Evolutionary conservation across 768 basidiomycete genomes (phyloP).

Genomic region (Suillus hirtellus): DNA sequence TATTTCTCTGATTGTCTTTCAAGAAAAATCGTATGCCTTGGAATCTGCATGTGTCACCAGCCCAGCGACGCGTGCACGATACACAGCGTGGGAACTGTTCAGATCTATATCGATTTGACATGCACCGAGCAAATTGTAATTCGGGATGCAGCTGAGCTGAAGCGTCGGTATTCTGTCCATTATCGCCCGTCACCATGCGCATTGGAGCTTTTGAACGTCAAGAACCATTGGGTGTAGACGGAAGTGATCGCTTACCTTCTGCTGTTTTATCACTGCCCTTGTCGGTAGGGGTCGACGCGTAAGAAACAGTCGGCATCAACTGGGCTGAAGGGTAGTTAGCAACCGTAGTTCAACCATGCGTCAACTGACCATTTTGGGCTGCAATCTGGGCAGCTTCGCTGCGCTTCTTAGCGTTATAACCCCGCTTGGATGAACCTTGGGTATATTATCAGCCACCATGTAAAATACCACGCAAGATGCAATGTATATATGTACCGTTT

Average conservation of each 20-base stretch:
- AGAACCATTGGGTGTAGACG: slow-evolving; percentile 2
- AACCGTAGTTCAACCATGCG: slow-evolving; percentile 15
- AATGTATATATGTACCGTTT: slow-evolving; percentile 27
- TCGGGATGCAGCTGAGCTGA: slow-evolving; percentile 54
- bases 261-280: slow-evolving; percentile 49
- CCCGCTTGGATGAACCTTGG: slow-evolving; percentile 54
- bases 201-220: slow-evolving; percentile 22
- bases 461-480: slow-evolving; percentile 12
- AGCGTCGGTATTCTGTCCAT: slow-evolving; percentile 29
- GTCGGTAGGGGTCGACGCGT: slow-evolving; percentile 35
- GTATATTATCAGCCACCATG: slow-evolving; percentile 17
- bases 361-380: slow-evolving; percentile 57
- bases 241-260: slow-evolving; percentile 34
- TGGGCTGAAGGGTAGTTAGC: slow-evolving; percentile 38
- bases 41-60: slow-evolving; percentile 85
- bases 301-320: slow-evolving; percentile 47
- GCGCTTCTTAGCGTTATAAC: slow-evolving; percentile 72
- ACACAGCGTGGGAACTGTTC: slow-evolving; percentile 81
- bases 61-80: slow-evolving; percentile 84
- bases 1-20: slow-evolving; percentile 56
- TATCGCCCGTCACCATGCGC: slow-evolving; percentile 35
- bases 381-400: slow-evolving; percentile 66
- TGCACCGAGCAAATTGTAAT: slow-evolving; percentile 77
- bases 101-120: slow-evolving; percentile 75
- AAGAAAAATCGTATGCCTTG: slow-evolving; percentile 82